Evolutionary conservation across 139 green algal genomes (phyloP).

Genomic region (Tetraselmis striata): DNA sequence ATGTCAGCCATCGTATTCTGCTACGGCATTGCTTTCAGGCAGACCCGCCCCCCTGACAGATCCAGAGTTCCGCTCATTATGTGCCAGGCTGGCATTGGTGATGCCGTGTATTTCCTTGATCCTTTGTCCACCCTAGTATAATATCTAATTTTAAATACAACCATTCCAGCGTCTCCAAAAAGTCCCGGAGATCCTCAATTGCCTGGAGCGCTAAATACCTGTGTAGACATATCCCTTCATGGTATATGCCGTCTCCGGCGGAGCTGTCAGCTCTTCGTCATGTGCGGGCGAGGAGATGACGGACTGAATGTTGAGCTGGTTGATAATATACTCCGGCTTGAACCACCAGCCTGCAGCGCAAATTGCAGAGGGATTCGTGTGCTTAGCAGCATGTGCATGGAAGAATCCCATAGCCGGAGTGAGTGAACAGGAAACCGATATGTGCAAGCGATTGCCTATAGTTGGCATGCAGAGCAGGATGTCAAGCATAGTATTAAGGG

Average conservation of each 20-base stretch:
- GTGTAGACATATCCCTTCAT: constrained; percentile 81
- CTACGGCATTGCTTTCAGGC: background rate
- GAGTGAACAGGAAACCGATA: too few species aligned
- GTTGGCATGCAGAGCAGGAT: too few species aligned
- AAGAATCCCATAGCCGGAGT: too few species aligned
- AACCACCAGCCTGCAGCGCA: constrained; percentile 98
- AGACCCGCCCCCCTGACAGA: background rate
- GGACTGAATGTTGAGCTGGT: constrained; percentile 96
- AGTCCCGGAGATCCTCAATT: background rate
- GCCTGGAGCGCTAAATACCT: constrained; percentile 22
- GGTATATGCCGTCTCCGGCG: constrained; percentile 41
- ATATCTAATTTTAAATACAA: too few species aligned
- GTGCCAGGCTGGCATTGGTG: background rate
- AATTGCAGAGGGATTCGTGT: too few species aligned
- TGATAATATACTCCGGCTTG: constrained; percentile 98
- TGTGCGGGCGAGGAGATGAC: constrained; percentile 80
- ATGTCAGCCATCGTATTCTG: background rate
- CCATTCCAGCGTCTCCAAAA: background rate
- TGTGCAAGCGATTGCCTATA: too few species aligned
- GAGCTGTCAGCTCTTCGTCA: constrained; percentile 73
- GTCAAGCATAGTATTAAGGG: too few species aligned
- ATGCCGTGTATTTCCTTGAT: too few species aligned
- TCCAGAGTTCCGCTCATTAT: background rate
- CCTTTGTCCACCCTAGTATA: too few species aligned
- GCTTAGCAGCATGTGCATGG: too few species aligned